These are phyloP conservation scores for Withania somnifera DNA, from an alignment of 305 asterid genomes.

Conservation along the genomic window DNA sequence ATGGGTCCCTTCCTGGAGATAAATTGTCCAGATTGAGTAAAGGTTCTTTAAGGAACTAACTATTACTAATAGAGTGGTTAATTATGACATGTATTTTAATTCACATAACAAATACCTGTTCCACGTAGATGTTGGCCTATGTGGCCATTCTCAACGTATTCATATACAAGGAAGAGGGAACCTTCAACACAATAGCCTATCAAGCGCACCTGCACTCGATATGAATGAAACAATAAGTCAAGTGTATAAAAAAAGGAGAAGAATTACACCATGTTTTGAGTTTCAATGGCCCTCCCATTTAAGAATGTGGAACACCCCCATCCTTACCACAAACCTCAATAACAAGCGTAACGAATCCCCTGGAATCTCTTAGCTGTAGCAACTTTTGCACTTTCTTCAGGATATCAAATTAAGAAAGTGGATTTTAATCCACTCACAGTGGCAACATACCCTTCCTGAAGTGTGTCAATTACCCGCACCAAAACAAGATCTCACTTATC, in stretches of 20 bases:
- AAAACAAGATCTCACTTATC: not conserved
- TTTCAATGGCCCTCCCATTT: not conserved
- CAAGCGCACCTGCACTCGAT: constrained; percentile 70
- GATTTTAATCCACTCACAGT: not conserved
- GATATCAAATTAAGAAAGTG: not conserved
- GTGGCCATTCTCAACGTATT: constrained; percentile 83
- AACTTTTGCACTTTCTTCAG: not conserved
- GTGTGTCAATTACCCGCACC: not conserved
- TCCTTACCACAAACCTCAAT: not conserved
- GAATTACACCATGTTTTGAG: not conserved
- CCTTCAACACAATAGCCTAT: constrained; percentile 93
- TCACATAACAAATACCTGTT: constrained; percentile 32
- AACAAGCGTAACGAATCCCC: not conserved
- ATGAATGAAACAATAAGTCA: constrained; percentile 7
- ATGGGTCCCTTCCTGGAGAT: constrained; percentile 57
- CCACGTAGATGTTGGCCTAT: constrained; percentile 85
- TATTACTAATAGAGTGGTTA: not conserved
- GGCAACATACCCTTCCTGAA: not conserved
- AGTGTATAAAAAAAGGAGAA: not conserved
- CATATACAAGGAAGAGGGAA: constrained; percentile 91
- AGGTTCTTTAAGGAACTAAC: not conserved
- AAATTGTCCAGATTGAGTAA: not conserved
- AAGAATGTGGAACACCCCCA: not conserved
- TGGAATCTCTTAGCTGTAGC: not conserved
- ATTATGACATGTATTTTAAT: not conserved